phyloP scores from a whole-genome alignment of 2,329 filamentous ascomycete genomes.

The Aspergillus fischeri region DNA sequence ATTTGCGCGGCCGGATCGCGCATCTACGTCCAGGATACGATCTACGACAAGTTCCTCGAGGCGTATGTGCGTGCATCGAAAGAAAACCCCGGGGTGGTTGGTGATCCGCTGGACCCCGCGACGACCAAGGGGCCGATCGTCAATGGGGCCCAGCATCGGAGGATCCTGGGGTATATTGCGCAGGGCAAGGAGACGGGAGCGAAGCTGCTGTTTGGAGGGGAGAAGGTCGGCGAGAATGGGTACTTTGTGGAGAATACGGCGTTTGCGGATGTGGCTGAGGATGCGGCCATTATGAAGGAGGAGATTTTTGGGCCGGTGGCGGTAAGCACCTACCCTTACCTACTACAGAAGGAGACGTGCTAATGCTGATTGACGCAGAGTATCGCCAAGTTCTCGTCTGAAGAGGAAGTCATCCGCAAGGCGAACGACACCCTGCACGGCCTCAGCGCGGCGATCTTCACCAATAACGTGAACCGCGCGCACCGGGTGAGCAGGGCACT shows the following conservation, averaged over 20 bases:
- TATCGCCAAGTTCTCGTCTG: constrained; percentile 55
- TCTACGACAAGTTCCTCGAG: constrained; percentile 29
- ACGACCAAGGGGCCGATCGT: constrained; percentile 24
- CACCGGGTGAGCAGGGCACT: constrained; percentile 19
- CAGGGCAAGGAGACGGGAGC: constrained; percentile 20
- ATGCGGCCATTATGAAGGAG: constrained; percentile 47
- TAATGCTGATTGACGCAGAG: constrained; percentile 25
- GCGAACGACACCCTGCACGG: constrained; percentile 50
- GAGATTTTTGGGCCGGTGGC: constrained; percentile 59
- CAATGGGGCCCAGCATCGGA: constrained; percentile 17
- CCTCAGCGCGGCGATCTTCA: constrained; percentile 25
- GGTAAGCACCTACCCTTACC: constrained; percentile 7
- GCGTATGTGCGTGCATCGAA: constrained; percentile 47
- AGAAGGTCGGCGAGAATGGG: constrained; percentile 37
- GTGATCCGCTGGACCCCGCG: constrained; percentile 16
- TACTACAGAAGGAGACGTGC: no score
- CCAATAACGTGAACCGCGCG: constrained; percentile 21
- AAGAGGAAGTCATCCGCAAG: constrained; percentile 53
- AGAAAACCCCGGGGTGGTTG: constrained; percentile 41
- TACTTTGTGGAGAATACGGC: constrained; percentile 63
- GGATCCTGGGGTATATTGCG: constrained; percentile 21
- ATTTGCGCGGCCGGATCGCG: constrained; percentile 29
- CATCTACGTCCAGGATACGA: constrained; percentile 30
- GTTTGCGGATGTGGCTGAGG: constrained; percentile 48
- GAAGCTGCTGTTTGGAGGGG: constrained; percentile 20